phyloP scores from a whole-genome alignment of 805 yeast species.

The Barnettozyma wickerhamii region DNA sequence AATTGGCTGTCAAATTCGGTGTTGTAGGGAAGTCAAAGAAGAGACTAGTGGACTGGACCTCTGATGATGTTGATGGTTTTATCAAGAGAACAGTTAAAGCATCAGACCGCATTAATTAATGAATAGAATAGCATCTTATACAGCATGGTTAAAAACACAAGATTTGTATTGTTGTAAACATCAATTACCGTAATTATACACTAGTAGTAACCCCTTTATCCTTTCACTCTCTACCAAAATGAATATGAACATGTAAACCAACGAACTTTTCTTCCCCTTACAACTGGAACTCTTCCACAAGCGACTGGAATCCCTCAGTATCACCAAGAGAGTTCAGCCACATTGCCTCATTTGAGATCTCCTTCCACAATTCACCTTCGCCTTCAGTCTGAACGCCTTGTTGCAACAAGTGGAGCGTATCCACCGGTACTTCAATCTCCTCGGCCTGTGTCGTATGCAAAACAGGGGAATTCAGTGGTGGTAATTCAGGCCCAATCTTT shows the following conservation, averaged over 20 bases:
- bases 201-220: no score
- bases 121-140: background rate
- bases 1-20: slow-evolving; percentile 41
- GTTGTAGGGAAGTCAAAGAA: slow-evolving; percentile 42
- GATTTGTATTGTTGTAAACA: no score
- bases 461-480: slow-evolving; percentile 14
- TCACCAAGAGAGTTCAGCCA: slow-evolving; percentile 51
- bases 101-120: no score
- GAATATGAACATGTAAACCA: no score
- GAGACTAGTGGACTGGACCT: slow-evolving; percentile 59
- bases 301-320: slow-evolving; percentile 33
- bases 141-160: no score
- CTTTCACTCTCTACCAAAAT: no score
- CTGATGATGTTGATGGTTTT: slow-evolving; percentile 38
- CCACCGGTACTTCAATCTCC: slow-evolving; percentile 23
- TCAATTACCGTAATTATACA: no score
- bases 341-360: slow-evolving; percentile 69
- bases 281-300: slow-evolving; percentile 20
- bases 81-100: slow-evolving; percentile 4
- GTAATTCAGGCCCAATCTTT: slow-evolving; percentile 4
- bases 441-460: slow-evolving; percentile 18
- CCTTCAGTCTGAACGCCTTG: slow-evolving; percentile 30
- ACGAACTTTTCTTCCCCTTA: background rate
- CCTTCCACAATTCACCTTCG: slow-evolving; percentile 66
- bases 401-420: slow-evolving; percentile 26